These are phyloP conservation scores for Vitis vinifera DNA, from an alignment of 164 flowering plant species.

Conservation along the genomic window DNA sequence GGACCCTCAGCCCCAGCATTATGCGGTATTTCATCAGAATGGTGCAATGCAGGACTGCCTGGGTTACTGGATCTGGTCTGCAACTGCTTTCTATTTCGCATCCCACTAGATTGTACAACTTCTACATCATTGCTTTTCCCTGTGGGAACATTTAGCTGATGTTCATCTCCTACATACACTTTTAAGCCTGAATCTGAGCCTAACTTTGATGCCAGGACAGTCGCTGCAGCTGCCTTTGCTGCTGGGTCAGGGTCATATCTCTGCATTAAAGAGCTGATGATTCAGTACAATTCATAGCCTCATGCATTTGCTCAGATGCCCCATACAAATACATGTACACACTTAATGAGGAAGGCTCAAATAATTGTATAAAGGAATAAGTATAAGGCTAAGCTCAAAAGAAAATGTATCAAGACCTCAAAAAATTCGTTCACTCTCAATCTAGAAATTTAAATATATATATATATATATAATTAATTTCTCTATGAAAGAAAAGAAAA, in stretches of 20 bases:
- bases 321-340: not conserved
- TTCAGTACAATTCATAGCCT: not conserved
- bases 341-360: not conserved
- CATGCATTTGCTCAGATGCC: not conserved
- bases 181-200: slow-evolving; percentile 95
- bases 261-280: slow-evolving; percentile 34
- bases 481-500: no score
- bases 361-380: not conserved
- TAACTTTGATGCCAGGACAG: slow-evolving; percentile 84
- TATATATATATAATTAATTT: no score
- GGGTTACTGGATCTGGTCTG: slow-evolving; percentile 44
- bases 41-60: slow-evolving; percentile 36
- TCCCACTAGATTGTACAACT: slow-evolving; percentile 59
- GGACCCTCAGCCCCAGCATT: slow-evolving; percentile 25
- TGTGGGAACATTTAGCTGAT: slow-evolving; percentile 25
- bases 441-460: no score
- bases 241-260: slow-evolving; percentile 95
- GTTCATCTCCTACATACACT: slow-evolving; percentile 64
- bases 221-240: slow-evolving; percentile 97
- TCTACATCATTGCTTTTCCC: slow-evolving; percentile 82
- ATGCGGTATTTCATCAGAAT: slow-evolving; percentile 30
- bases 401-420: not conserved
- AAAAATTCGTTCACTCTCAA: not conserved
- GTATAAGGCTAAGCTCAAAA: no score
- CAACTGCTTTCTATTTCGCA: slow-evolving; percentile 62